Base-by-base conservation (phyloP, 139 green algal genomes). In the Chlamydomonas sp. region DNA sequence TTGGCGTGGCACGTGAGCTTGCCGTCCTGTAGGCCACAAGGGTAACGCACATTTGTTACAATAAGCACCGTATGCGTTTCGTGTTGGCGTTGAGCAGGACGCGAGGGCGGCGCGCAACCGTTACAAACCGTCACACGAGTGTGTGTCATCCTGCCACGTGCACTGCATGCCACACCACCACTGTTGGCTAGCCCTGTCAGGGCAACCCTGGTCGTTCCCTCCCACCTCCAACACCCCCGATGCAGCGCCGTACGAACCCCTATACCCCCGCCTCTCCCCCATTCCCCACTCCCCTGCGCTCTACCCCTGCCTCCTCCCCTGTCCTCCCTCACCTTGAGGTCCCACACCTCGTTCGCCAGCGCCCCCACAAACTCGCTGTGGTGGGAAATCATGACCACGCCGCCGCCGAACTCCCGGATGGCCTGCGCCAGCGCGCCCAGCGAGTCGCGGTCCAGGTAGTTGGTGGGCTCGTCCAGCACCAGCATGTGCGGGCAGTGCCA, bases 391-490 rank as follows among this genome's bases (percentile, higher is more conserved):
- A 93, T 80, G 31, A 93, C 85, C 72, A 93, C 90, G 73, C 90
- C 90, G 57, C 90, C 90, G 2, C 63, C 83, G 68, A 88, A 98
- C 68, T 94, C 90, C 84, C 94, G 94, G 89, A 98, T 95, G 4
- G 95, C 96, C 17, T 78, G 78, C n/a, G 95, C 93, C 76, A 98
- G 92, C 66, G 96, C 96, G 72, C 95, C 96, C 72, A 98, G 90
- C 3, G 94, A 94, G 78, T 92, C 89, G n/a, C 92, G 83, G 90
- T 98, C 96, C 74, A 98, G 93, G 94, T 97, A 98, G 92, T 98
- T 98, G 91, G 95, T 98, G 77, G 96, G 96, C 92, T 98, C 96
- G 90, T 98, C 96, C 93, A 98, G 94, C 74, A 98, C 93, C 18
- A 98, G 88, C 84, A 98, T 92, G 93, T 98, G 96, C 0, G 96